Base-by-base conservation (phyloP, 495 filamentous ascomycete species). In the Podospora tetraspora region DNA sequence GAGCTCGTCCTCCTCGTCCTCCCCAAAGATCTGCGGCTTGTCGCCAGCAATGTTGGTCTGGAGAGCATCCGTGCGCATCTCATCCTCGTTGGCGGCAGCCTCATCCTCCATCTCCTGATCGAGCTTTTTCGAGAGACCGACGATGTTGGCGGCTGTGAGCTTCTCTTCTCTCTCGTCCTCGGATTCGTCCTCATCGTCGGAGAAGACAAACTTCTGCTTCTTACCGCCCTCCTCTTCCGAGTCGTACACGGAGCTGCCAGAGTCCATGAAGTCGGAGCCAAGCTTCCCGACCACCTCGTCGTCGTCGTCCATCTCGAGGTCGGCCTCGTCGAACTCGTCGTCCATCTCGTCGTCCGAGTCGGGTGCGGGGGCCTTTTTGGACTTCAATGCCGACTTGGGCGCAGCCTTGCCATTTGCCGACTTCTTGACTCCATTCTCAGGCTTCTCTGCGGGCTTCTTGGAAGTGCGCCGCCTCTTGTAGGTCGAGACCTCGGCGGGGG, bases 41-140 rank as follows among this genome's bases (percentile, higher is more conserved):
- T 94, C 92, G n/a, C 87, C 89, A 62, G 89, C 88, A 70, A 99
- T 97, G 79, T 99, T 99, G 12, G 94, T 98, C 79, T 97, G 93
- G 76, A 99, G 77, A 9, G 91, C 92, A n/a, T 87, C 86, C 65
- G 97, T 92, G 77, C 94, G 88, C 73, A 98, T 79, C 72, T 94
- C 90, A 0, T 86, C 90, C 68, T 91, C 86, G 66, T 92, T 92
- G 64, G 92, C 91, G 9, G 88, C 91, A 24, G 88, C 92, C 61
- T 92, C 89, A 64, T 87, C 79, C 57, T 88, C 86, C 66, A 84
- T 83, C 70, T 91, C 82, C 69, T 85, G 79, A 73, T 98, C 93
- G 68, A 98, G 76, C 69, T 91, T 92, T 67, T 85, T 84, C 52
- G 95, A 93, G 60, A 99, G 81, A 56, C 95, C 95, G 72, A 88